Base-by-base conservation (phyloP, 2,329 filamentous ascomycete species). In the Ascochyta koolunga region DNA sequence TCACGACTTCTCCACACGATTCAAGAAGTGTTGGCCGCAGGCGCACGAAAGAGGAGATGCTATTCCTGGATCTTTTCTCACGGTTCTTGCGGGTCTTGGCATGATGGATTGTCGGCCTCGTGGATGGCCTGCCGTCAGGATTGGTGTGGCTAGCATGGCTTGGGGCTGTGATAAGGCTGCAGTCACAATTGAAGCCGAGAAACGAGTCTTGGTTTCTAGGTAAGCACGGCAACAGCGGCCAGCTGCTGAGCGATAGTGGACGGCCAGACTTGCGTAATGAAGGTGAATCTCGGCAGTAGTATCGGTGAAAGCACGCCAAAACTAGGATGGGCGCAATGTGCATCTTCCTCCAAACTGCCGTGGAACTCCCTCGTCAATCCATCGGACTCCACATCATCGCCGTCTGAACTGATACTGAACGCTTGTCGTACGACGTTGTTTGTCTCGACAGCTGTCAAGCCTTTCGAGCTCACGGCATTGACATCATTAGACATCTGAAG, bases 401-500 rank as follows among this genome's bases (percentile, higher is more conserved):
- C 18, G 18, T 16, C 22, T 48, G 59, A 66, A 65, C 64, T 62
- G 60, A 62, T 51, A 64, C 65, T 53, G 62, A 61, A 63, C 61
- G 59, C 62, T 64, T 67, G 49, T 71, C 67, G 66, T 67, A 69
- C 65, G 62, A 71, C 57, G 44, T 64, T 69, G 67, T 71, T 71
- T 66, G 65, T 54, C 45, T 63, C 67, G 64, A 53, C 59, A 59
- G 57, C 58, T 59, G 57, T 52, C 59, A 60, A 62, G 56, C 52
- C 35, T 47, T 52, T 41, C 41, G 43, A 40, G 4, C 19, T 42
- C 42, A 53, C 49, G 55, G 50, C 60, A 51, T 60, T 58, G 56
- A 58, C 41, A 54, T 56, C 49, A 60, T 56, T 54, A 52, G 50
- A 47, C 35, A 50, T 56, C 65, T 68, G 68, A 61, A 44, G 69